Base-by-base conservation (phyloP, 2,329 filamentous ascomycete species). In the Madurella fahalii region DNA sequence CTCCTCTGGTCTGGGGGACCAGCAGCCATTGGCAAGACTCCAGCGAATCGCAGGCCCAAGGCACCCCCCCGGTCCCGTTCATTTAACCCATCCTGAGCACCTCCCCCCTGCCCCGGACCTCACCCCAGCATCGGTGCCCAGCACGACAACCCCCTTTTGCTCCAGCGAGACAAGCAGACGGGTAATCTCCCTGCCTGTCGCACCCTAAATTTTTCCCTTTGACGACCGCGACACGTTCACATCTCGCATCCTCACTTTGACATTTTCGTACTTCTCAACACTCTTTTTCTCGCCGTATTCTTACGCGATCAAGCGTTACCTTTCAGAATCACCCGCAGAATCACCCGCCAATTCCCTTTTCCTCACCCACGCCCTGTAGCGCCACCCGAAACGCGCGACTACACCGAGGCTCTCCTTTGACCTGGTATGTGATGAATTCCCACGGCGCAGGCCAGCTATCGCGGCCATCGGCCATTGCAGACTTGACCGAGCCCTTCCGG, bases 361-460 rank as follows among this genome's bases (percentile, higher is more conserved):
- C 52, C 32, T 47, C 37, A 40, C 43, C 50, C 50, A 45, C 58
- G 58, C 62, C 58, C 59, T 64, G 64, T 65, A 63, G 65, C 67
- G 62, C 64, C 63, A 60, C 65, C 17, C 64, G 64, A 71, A 65
- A 71, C 71, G 71, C 70, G 70, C 9, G 11, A 70, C 66, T 61
- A 47, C 53, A 55, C 61, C 58, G 47, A 52, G 52, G 50, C 48
- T 59, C 51, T 57, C 52, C 56, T 50, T 51, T 53, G 59, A 51
- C 58, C 54, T 61, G 67, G 65, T 67, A 59, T 44, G 54, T 57
- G 52, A 49, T 51, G 53, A 25, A 46, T 40, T 46, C 41, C 60
- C 40, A 45, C 46, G 18, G 37, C 48, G 11, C 41, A 34, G 18
- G 16, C 20, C 45, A 42, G 41, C 51, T 40, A 4, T 40, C 37